phyloP scores from a whole-genome alignment of 2,329 filamentous ascomycete species.

The Colletotrichum liaoningense region DNA sequence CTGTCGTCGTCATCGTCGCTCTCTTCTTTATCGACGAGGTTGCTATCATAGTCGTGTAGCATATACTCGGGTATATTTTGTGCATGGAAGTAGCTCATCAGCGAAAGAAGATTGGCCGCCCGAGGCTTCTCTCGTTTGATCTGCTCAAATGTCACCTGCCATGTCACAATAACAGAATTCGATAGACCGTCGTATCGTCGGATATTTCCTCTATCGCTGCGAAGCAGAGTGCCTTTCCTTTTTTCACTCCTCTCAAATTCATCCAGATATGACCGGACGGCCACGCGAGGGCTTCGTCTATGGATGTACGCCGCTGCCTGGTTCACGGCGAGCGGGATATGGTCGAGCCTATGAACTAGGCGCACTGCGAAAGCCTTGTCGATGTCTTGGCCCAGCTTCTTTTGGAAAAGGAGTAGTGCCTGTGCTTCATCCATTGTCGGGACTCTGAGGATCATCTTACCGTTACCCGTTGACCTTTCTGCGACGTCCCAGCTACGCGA shows the following conservation, averaged over 20 bases:
- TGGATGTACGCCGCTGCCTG: constrained; percentile 52
- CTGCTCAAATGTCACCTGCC: constrained; percentile 44
- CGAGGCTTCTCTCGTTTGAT: constrained; percentile 45
- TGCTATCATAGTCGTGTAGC: neutral
- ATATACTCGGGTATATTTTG: constrained; percentile 47
- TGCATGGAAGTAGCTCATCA: constrained; percentile 59
- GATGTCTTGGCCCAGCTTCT: constrained; percentile 34
- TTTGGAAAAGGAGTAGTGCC: constrained; percentile 40
- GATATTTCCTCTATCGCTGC: constrained; percentile 20
- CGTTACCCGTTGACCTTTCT: constrained; percentile 30
- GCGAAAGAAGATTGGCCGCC: constrained; percentile 54
- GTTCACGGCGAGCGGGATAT: constrained; percentile 47
- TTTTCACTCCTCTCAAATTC: constrained; percentile 41
- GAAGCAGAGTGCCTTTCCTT: constrained; percentile 39
- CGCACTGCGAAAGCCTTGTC: neutral
- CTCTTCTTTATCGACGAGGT: neutral
- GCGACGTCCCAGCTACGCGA: constrained; percentile 35
- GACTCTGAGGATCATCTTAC: constrained; percentile 8
- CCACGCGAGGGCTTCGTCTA: constrained; percentile 40
- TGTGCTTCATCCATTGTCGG: constrained; percentile 42
- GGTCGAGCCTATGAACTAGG: constrained; percentile 41
- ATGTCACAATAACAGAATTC: constrained; percentile 44
- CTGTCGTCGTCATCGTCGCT: constrained; percentile 39
- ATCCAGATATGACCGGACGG: constrained; percentile 41
- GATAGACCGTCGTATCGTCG: constrained; percentile 27